Conservation (phyloP, 805 yeast genomes). For the Lipomyces chichibuensis region DNA sequence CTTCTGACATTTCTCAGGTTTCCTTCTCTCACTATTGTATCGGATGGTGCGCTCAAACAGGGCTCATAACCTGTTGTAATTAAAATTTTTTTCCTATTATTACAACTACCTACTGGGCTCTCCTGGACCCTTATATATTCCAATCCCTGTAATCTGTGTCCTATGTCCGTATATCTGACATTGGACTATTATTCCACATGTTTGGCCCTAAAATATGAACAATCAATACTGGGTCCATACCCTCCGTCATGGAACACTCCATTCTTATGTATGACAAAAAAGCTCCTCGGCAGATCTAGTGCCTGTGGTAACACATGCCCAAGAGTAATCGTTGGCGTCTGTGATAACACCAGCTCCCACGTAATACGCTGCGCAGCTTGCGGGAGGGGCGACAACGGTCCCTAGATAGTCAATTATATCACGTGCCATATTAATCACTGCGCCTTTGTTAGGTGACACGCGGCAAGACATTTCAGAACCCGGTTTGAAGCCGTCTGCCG, state of each 20-base stretch:
- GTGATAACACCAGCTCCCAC: constrained; percentile 7
- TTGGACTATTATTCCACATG: no score
- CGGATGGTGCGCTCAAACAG: no score
- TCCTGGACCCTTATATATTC: no score
- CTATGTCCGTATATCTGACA: no score
- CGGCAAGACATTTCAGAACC: constrained; percentile 9
- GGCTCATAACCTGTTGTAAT: no score
- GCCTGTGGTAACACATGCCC: constrained; percentile 8
- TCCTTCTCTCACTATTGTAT: no score
- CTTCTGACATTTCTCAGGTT: no score
- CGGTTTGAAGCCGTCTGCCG: background rate
- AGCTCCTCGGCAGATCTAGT: constrained; percentile 4
- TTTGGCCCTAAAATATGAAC: no score
- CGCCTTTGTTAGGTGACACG: background rate
- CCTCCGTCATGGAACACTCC: background rate
- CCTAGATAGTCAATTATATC: background rate
- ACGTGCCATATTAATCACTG: constrained; percentile 1
- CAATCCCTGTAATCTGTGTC: no score
- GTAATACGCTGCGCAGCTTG: constrained; percentile 1
- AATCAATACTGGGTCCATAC: no score
- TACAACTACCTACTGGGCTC: no score
- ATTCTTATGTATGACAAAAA: constrained; percentile 3
- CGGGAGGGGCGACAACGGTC: background rate
- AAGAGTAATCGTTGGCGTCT: constrained; percentile 3
- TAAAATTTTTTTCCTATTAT: no score